A percentile compares a stretch with the other conserved stretches of the same genome.
Conservation (phyloP, 2,329 filamentous ascomycete genomes). For the Apiospora pterosperma region DNA sequence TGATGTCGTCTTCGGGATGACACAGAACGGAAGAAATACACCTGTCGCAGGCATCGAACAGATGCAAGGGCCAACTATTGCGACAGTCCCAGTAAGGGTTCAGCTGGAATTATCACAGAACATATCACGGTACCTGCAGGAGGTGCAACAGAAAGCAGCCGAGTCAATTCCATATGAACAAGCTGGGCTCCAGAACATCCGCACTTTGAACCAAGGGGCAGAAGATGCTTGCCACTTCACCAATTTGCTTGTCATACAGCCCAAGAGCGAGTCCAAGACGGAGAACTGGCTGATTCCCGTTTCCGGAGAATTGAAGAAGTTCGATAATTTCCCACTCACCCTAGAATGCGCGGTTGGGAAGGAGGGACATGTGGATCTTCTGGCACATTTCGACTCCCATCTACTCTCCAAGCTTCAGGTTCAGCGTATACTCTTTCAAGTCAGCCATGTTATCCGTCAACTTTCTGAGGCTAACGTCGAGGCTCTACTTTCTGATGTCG, state of each 20-base stretch:
- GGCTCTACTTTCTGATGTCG: slow-evolving; percentile 4
- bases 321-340: slow-evolving; percentile 6
- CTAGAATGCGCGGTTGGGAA: slow-evolving; percentile 3
- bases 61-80: slow-evolving; percentile 29
- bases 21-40: slow-evolving; percentile 32
- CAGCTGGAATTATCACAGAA: slow-evolving; percentile 16
- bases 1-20: slow-evolving; percentile 39
- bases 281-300: not conserved
- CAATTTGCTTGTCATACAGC: slow-evolving; percentile 36
- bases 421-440: slow-evolving; percentile 8
- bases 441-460: slow-evolving; percentile 10
- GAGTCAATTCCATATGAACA: slow-evolving; percentile 50
- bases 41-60: slow-evolving; percentile 14
- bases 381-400: not conserved
- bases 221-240: slow-evolving; percentile 15
- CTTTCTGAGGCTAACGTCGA: slow-evolving; percentile 1
- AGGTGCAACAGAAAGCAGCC: slow-evolving; percentile 17
- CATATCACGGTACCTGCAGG: slow-evolving; percentile 13
- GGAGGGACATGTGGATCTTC: not conserved
- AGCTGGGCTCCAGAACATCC: slow-evolving; percentile 9
- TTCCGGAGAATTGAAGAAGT: not conserved
- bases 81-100: slow-evolving; percentile 38
- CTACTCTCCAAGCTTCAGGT: slow-evolving; percentile 7
- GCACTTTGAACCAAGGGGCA: not conserved
- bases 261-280: not conserved